phyloP scores from a whole-genome alignment of 2,329 filamentous ascomycete species.

The Geoglossum cookeanum region DNA sequence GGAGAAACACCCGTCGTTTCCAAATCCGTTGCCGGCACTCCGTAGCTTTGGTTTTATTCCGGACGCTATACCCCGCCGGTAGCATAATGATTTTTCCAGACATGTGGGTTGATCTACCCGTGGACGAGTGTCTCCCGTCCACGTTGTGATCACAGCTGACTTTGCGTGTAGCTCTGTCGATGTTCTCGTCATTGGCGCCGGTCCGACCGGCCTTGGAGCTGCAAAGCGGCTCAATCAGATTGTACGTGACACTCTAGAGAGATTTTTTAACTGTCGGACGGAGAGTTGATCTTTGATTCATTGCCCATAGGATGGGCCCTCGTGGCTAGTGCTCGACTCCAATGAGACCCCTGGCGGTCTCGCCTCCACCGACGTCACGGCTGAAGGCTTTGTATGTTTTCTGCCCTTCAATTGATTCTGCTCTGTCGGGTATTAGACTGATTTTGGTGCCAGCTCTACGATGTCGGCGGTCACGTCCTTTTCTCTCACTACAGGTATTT shows the following conservation, averaged over 20 bases:
- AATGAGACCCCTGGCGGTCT: constrained; percentile 87
- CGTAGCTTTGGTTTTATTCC: not conserved
- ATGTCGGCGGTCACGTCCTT: constrained; percentile 95
- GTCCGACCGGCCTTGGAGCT: constrained; percentile 90
- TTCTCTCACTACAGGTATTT: constrained; percentile 99
- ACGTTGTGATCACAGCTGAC: not conserved
- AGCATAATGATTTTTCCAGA: constrained; percentile 26
- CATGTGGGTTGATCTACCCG: constrained; percentile 16
- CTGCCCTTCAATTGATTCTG: not conserved
- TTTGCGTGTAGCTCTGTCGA: constrained; percentile 55
- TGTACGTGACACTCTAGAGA: constrained; percentile 33
- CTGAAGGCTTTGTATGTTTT: constrained; percentile 82
- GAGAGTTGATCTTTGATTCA: not conserved
- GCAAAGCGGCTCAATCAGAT: constrained; percentile 96
- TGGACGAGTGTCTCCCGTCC: not conserved
- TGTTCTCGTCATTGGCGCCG: constrained; percentile 93
- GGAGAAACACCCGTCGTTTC: not conserved
- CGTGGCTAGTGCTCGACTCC: constrained; percentile 90
- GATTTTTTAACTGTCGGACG: not conserved
- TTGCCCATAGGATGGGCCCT: constrained; percentile 53
- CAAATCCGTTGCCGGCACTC: no score
- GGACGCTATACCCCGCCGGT: not conserved
- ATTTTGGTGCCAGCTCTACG: constrained; percentile 53
- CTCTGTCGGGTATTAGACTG: not conserved
- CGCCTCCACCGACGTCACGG: constrained; percentile 83